Evolutionary conservation across 129 eudicot species (phyloP), one percentile per base, ranked within the genome.

Genomic region (Saussurea involucrata): DNA sequence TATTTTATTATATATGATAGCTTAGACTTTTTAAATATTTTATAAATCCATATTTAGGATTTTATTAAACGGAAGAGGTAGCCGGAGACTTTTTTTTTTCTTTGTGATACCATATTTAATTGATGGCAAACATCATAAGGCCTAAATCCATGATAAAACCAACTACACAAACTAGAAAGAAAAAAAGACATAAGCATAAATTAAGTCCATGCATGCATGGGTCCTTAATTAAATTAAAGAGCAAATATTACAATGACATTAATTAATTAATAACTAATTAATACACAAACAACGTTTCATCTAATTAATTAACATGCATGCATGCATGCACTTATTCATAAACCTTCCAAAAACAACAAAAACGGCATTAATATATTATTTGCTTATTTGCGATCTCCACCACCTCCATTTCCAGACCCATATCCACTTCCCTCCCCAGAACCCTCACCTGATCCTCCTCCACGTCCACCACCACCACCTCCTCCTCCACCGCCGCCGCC

Each of bases 351-450:
- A 53, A 53, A 5, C 0, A 49, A 11, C 15, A n/a, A 40, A 40
- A 36, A 36, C 6, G 1, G 4, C 20, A 15, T n/a, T 15, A 49
- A 49, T 18, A 20, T n/a, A n/a, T n/a, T n/a, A n/a, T n/a, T n/a
- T n/a, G n/a, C n/a, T 79, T 60, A 65, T 66, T 69, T 69, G 44
- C 80, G 79, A 40, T 76, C 75, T 11, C 83, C 87, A 27, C 86
- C 74, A 0, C 85, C 79, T 11, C 85, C 90, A 13, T 83, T 77
- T 18, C 91, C 84, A 63, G 84, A 83, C n/a, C 82, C 71, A 46
- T 86, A 84, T 20, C 91, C 91, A 8, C 88, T 87, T 37, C 76
- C 64, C 8, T 87, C 81, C 13, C 90, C 87, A 2, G 90, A 53
- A 53, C 61, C 61, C 22, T 53, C 61, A 53, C 61, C 61, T 17